phyloP scores from a whole-genome alignment of 2,329 filamentous ascomycete species.

The Volutella citrinella region DNA sequence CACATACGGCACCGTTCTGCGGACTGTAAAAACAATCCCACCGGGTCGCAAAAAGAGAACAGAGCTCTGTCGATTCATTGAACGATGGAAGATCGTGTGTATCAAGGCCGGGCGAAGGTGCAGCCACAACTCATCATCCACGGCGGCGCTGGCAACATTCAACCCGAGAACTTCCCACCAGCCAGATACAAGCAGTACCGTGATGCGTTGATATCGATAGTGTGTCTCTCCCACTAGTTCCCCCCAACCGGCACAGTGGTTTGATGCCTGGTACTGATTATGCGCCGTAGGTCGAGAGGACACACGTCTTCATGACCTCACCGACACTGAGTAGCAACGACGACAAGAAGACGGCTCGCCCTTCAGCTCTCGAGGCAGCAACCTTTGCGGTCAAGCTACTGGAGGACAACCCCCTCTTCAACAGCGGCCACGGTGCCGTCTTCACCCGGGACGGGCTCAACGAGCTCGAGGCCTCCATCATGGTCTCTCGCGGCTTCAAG shows the following conservation, averaged over 20 bases:
- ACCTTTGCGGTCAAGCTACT: constrained; percentile 72
- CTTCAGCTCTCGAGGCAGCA: constrained; percentile 68
- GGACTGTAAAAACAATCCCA: too few relatives aligned
- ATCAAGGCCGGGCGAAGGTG: too few relatives aligned
- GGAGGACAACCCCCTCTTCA: constrained; percentile 81
- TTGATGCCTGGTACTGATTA: too few relatives aligned
- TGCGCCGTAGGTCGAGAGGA: constrained; percentile 44
- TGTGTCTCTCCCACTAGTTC: too few relatives aligned
- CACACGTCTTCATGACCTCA: constrained; percentile 46
- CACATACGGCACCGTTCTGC: too few relatives aligned
- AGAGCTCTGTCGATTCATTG: too few relatives aligned
- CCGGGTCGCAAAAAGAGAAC: too few relatives aligned
- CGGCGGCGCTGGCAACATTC: constrained; percentile 70
- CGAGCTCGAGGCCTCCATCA: constrained; percentile 83
- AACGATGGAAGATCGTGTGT: too few relatives aligned
- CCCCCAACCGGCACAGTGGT: too few relatives aligned
- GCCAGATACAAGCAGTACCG: constrained; percentile 58
- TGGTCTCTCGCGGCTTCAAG: constrained; percentile 70
- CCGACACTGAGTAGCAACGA: too few relatives aligned
- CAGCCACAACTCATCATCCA: constrained; percentile 66
- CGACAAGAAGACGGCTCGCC: too few relatives aligned
- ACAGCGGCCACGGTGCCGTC: constrained; percentile 78
- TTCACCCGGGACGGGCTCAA: constrained; percentile 81
- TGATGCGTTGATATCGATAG: constrained; percentile 58
- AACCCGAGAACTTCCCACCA: constrained; percentile 55